Conservation (phyloP, 768 basidiomycete genomes). For the Epithele typhae region DNA sequence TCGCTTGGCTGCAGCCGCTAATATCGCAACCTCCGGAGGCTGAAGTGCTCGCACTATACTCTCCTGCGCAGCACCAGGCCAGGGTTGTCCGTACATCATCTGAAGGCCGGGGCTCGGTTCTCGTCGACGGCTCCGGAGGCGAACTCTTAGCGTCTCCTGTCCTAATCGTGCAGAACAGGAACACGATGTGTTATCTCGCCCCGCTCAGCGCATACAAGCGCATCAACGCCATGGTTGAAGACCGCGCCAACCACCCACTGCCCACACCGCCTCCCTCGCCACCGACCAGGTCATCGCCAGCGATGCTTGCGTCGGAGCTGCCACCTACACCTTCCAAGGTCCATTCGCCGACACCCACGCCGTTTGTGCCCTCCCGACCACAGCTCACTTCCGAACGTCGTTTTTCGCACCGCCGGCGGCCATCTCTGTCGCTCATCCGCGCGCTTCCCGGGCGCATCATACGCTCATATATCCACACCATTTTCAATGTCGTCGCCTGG, state of each 20-base stretch:
- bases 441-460: slow-evolving; percentile 6
- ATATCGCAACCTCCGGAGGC: background rate
- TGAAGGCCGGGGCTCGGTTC: background rate
- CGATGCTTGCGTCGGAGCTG: too few species aligned
- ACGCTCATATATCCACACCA: slow-evolving; percentile 10
- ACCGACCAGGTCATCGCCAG: slow-evolving; percentile 1
- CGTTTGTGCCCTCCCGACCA: too few species aligned
- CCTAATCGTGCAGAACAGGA: slow-evolving; percentile 3
- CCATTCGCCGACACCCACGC: background rate
- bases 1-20: background rate
- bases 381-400: too few species aligned
- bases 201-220: slow-evolving; percentile 11
- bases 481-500: slow-evolving; percentile 13
- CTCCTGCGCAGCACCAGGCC: background rate
- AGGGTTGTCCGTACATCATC: background rate
- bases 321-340: too few species aligned
- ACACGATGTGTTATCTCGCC: slow-evolving; percentile 3
- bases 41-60: slow-evolving; percentile 1
- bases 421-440: slow-evolving; percentile 5
- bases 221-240: background rate
- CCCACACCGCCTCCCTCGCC: slow-evolving; percentile 24
- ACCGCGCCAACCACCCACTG: slow-evolving; percentile 3
- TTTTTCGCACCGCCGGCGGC: background rate
- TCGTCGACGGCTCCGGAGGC: slow-evolving; percentile 3
- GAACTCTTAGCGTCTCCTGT: slow-evolving; percentile 13